A percentile compares a stretch with the other conserved stretches of the same genome.
phyloP scores from a whole-genome alignment of 495 filamentous ascomycete genomes.

The Mytilinidion resinicola region DNA sequence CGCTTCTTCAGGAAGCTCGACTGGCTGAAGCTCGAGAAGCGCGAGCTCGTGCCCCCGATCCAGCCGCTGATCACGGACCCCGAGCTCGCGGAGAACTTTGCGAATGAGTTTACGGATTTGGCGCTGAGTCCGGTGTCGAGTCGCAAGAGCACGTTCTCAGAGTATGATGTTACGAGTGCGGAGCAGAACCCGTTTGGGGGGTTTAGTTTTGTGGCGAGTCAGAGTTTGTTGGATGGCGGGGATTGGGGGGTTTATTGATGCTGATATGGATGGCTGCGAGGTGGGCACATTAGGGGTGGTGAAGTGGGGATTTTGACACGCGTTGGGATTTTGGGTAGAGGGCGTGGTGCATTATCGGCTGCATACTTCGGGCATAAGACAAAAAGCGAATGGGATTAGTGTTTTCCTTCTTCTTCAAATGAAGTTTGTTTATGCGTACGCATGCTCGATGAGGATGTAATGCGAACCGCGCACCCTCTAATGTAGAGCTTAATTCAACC shows the following conservation, averaged over 20 bases:
- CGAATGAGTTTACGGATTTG: slow-evolving; percentile 75
- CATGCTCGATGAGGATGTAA: too few species aligned
- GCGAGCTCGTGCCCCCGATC: slow-evolving; percentile 81
- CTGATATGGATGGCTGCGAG: background rate
- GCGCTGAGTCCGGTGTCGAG: slow-evolving; percentile 71
- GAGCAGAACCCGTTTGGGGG: slow-evolving; percentile 78
- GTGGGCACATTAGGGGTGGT: too few species aligned
- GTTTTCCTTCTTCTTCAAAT: too few species aligned
- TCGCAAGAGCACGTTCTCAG: slow-evolving; percentile 55
- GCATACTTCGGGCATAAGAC: too few species aligned
- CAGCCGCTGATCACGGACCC: slow-evolving; percentile 89
- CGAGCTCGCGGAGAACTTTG: slow-evolving; percentile 92
- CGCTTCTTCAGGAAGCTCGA: slow-evolving; percentile 95
- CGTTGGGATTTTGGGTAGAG: too few species aligned
- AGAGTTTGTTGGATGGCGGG: slow-evolving; percentile 60
- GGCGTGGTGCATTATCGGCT: too few species aligned
- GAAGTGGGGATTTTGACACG: too few species aligned
- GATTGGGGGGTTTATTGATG: slow-evolving; percentile 16
- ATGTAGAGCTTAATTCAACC: too few species aligned
- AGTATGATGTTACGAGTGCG: slow-evolving; percentile 24
- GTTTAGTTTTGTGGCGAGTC: slow-evolving; percentile 90
- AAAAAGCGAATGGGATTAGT: too few species aligned
- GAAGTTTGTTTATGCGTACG: too few species aligned
- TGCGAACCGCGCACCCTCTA: too few species aligned
- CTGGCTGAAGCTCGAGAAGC: slow-evolving; percentile 64